phyloP scores from a whole-genome alignment of 2,329 filamentous ascomycete species.

The Sclerotinia spermophila region DNA sequence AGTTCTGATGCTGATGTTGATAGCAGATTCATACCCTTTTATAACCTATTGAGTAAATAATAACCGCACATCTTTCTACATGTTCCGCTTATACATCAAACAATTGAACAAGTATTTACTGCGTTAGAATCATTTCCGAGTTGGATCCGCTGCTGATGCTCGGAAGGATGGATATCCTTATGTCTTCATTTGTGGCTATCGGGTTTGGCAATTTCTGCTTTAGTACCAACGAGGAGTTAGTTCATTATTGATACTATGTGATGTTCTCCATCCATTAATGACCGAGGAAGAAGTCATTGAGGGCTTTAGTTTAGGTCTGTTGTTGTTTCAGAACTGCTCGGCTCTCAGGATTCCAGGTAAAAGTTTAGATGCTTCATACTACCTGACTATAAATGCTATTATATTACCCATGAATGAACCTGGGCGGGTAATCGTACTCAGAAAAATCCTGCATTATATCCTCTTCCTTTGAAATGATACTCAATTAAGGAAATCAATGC shows the following conservation, averaged over 20 bases:
- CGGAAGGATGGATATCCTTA: background rate
- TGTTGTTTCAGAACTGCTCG: background rate
- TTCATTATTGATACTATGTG: background rate
- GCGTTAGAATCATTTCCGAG: too few species aligned
- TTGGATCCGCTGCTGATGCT: background rate
- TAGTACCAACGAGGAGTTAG: background rate
- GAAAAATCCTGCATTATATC: rapidly evolving
- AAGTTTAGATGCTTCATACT: background rate
- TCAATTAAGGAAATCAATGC: background rate
- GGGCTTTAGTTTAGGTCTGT: background rate
- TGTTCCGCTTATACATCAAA: too few species aligned
- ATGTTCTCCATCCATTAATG: background rate
- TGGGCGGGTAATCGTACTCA: background rate
- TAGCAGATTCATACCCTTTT: too few species aligned
- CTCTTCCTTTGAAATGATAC: background rate
- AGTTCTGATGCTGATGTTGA: too few species aligned
- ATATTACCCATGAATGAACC: background rate
- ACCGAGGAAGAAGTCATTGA: background rate
- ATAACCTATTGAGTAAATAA: too few species aligned
- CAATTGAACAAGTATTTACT: too few species aligned
- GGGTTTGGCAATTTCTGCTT: background rate
- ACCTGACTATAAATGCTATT: background rate
- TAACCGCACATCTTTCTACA: too few species aligned
- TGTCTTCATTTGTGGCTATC: background rate
- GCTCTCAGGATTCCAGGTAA: background rate